Evolutionary conservation across 805 yeast species (phyloP).

Genomic region (Phaffomyces opuntiae): DNA sequence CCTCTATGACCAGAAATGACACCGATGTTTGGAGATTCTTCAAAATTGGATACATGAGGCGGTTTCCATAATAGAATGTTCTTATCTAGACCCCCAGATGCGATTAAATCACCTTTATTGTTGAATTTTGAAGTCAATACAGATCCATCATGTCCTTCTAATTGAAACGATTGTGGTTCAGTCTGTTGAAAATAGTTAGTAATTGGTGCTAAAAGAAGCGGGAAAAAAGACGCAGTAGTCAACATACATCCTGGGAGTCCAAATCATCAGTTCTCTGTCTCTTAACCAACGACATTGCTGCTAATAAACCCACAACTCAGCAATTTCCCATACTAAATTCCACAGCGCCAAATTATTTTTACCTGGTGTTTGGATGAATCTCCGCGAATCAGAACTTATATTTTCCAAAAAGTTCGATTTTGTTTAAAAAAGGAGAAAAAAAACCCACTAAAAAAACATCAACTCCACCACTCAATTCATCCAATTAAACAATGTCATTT

Average conservation of each 20-base stretch:
- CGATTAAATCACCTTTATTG: conserved; percentile 43
- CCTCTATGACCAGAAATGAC: conserved; percentile 50
- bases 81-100: conserved; percentile 57
- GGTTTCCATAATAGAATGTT: conserved; percentile 28
- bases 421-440: background rate
- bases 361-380: conserved; percentile 9
- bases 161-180: conserved; percentile 22
- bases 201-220: too few species aligned
- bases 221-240: conserved; percentile 10
- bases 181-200: conserved; percentile 8
- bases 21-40: conserved; percentile 33
- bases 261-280: conserved; percentile 19
- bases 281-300: conserved; percentile 29
- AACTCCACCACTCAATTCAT: background rate
- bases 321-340: too few species aligned
- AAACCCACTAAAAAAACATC: background rate
- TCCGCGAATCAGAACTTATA: conserved; percentile 13
- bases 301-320: background rate
- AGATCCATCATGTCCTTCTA: conserved; percentile 49
- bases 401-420: background rate
- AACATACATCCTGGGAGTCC: background rate
- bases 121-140: conserved; percentile 48
- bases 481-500: conserved; percentile 8
- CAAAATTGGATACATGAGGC: conserved; percentile 15
- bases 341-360: too few species aligned